Base-by-base conservation (phyloP, 768 basidiomycete species). In the Kwoniella heveanensis region DNA sequence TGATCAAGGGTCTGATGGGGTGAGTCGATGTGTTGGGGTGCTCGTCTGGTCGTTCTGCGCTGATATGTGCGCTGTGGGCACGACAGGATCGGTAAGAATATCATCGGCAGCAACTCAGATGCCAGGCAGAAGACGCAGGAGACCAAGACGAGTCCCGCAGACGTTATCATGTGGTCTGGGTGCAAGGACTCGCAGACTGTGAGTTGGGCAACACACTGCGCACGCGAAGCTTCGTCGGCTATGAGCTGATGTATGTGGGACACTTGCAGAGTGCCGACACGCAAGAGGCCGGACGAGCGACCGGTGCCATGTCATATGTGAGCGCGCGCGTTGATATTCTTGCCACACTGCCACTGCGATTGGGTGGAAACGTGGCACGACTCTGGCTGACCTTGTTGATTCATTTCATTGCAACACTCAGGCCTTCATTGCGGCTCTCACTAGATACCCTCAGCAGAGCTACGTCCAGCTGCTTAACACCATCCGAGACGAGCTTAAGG, bases 111-210 rank as follows among this genome's bases (percentile, higher is more conserved):
- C 44, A 83, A 82, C 62, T 74, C 73, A 24, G 88, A 88, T 72
- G 90, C 90, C 0, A 85, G 86, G 6, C 82, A 87, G 64, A 81
- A 83, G 61, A 77, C 88, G 0, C 87, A 82, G 64, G 83, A 70
- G 58, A 76, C 88, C 3, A 88, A 85, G 79, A 87, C 90, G 1
- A 89, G 90, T 68, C 84, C 87, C 8, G 93, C 92, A 21, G 95
- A 98, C 77, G 90, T 88, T 15, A 79, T 83, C 60, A 72, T 72
- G 39, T 83, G 79, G 75, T 78, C 80, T n/a, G 82, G 82, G 0
- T 84, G 83, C 67, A 83, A 82, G 61, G 83, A 84, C 65, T 70
- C 69, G 0, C 81, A 81, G 61, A 80, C 79, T 12, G 76, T 77
- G n/a, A 60, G 70, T 67, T 9, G 36, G 44, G n/a, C n/a, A 24